Evolutionary conservation across 2,329 filamentous ascomycete species (phyloP).

Genomic region (Chaetomiaceae sp.): DNA sequence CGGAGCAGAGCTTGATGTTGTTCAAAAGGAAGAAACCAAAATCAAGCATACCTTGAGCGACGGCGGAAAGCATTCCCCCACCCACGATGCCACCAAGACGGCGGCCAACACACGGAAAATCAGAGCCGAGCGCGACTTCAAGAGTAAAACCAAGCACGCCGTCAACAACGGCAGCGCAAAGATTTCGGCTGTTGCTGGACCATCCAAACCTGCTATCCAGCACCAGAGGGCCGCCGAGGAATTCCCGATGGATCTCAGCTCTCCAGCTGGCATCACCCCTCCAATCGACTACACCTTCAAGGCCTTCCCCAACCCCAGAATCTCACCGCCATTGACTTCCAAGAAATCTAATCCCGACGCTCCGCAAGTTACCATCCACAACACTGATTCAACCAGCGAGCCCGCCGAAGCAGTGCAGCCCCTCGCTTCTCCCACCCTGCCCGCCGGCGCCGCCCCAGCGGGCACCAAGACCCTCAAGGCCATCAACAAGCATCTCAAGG

Average conservation of each 20-base stretch:
- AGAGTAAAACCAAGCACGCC: background rate
- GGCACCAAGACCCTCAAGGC: conserved; percentile 13
- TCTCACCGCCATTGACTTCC: background rate
- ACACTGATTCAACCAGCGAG: background rate
- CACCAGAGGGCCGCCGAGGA: background rate
- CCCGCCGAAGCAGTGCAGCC: background rate
- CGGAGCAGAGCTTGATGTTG: background rate
- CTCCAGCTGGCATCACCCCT: background rate
- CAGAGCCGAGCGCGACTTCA: background rate
- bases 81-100: background rate
- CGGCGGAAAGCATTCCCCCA: background rate
- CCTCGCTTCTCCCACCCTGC: background rate
- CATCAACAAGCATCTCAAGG: conserved; percentile 15
- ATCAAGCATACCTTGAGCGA: background rate
- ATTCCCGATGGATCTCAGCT: background rate
- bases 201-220: background rate
- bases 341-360: background rate
- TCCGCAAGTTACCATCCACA: background rate
- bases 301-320: background rate
- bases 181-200: background rate
- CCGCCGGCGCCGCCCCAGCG: background rate
- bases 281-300: conserved; percentile 5
- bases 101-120: conserved; percentile 7
- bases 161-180: background rate
- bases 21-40: background rate